Percentiles rank a stretch among this genome's conserved stretches.
phyloP scores from a whole-genome alignment of 148 eudicot species.

The Tetragonia tetragonoides region DNA sequence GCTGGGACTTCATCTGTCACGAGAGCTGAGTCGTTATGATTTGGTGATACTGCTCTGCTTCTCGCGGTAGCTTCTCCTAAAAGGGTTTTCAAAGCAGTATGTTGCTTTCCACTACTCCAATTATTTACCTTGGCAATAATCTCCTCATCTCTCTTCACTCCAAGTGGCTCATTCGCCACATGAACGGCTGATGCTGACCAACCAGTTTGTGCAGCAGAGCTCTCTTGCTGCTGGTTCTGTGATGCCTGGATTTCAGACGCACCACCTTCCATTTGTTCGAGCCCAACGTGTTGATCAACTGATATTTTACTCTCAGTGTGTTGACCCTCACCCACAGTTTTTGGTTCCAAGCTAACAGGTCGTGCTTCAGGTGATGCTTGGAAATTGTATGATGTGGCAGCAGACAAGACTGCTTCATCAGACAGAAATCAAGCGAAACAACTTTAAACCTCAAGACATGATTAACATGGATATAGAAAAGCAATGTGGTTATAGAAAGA shows the following conservation, averaged over 20 bases:
- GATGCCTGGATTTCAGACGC: conserved; percentile 35
- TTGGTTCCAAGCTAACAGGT: conserved; percentile 11
- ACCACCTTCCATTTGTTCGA: conserved; percentile 17
- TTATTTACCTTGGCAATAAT: conserved; percentile 59
- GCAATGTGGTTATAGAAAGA: neutral
- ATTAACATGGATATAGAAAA: neutral
- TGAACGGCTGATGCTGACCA: conserved; percentile 42
- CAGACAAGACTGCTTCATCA: conserved; percentile 24
- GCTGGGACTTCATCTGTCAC: conserved; percentile 30
- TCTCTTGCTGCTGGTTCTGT: conserved; percentile 29
- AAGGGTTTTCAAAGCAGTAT: conserved; percentile 57
- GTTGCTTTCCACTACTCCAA: conserved; percentile 51
- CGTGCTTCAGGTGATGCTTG: conserved; percentile 4
- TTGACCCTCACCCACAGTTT: conserved; percentile 15
- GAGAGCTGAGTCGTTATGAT: conserved; percentile 19
- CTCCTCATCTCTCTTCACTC: conserved; percentile 58
- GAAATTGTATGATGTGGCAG: conserved; percentile 3
- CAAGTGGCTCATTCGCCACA: conserved; percentile 40
- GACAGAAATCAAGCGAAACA: conserved; percentile 3
- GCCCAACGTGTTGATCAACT: neutral
- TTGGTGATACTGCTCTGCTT: conserved; percentile 42
- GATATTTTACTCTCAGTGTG: conserved; percentile 11
- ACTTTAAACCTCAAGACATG: conserved; percentile 9
- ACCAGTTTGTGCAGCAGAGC: conserved; percentile 33
- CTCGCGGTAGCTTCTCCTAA: conserved; percentile 49